Evolutionary conservation across 768 basidiomycete species (phyloP), one percentile per base, ranked within the genome.

Genomic region (Pulveroboletus sp.): DNA sequence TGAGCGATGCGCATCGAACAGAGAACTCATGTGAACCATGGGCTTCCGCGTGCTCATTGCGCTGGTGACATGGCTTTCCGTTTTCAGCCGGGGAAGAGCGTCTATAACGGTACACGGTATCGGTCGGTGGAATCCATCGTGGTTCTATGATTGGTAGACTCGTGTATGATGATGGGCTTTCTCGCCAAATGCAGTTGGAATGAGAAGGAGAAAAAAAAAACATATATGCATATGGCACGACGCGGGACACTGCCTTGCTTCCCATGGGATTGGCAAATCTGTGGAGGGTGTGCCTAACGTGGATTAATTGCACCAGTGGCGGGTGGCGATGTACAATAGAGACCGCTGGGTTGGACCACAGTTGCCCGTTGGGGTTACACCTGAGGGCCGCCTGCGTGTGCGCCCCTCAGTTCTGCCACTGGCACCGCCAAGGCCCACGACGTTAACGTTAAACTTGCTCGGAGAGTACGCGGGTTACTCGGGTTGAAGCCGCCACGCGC

Each of bases 91-190:
- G 92, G 92, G 46, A 86, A 93, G 75, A 83, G 83, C 64, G 82
- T 89, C 11, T 96, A 94, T 79, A 79, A 88, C 74, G 85, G 84
- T 55, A 71, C 83, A 32, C 79, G 82, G 63, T 89, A 90, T 71
- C 81, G 71, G 57, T 64, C 78, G 10, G 73, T 76, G 42, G 75
- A 77, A 41, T 76, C 72, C 47, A 76, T 85, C 57, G 80, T 83
- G 52, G 75, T 85, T 36, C 70, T 84, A 58, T 85, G 76, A 69
- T 57, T 56, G 54, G 57, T 47, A 41, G 51, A 56, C 28, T 56
- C 21, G 21, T 21, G 27, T 28, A 6, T 6, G 27, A 28, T 52
- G n/a, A n/a, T n/a, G n/a, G n/a, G n/a, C n/a, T n/a, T n/a, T n/a
- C n/a, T n/a, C n/a, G 5, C 49, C 51, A 35, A 51, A 62, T 50